A percentile compares a stretch with the other conserved stretches of the same genome.
phyloP scores from a whole-genome alignment of 2,329 filamentous ascomycete species.

The Sclerotinia trifoliorum region DNA sequence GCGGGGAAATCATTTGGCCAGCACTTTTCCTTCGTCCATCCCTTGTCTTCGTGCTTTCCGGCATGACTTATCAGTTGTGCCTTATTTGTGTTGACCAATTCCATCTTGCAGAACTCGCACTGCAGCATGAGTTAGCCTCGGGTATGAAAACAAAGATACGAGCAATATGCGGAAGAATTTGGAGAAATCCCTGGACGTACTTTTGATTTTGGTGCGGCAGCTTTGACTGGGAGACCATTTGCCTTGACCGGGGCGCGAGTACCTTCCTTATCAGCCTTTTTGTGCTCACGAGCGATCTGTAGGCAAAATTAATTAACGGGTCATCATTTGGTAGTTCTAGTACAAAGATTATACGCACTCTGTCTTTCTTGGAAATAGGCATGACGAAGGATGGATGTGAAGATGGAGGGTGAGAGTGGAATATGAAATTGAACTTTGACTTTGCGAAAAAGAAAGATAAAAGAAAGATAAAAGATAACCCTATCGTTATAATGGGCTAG shows the following conservation, averaged over 20 bases:
- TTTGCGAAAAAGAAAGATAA: constrained; percentile 18
- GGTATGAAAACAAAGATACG: too few species aligned
- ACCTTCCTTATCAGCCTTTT: constrained; percentile 54
- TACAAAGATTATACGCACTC: constrained; percentile 34
- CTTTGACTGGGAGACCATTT: constrained; percentile 55
- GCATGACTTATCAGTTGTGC: constrained; percentile 54
- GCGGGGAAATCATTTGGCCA: constrained; percentile 51
- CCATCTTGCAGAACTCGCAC: constrained; percentile 53
- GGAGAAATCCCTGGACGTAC: constrained; percentile 37
- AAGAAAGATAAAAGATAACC: constrained; percentile 4
- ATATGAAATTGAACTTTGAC: neutral
- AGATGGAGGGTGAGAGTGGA: neutral
- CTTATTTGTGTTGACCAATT: constrained; percentile 52
- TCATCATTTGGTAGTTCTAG: neutral
- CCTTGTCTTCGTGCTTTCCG: constrained; percentile 48
- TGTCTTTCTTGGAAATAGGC: constrained; percentile 51
- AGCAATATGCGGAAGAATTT: neutral
- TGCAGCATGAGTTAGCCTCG: constrained; percentile 30
- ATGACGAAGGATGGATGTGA: constrained; percentile 12
- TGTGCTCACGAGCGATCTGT: constrained; percentile 54
- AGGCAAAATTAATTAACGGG: neutral
- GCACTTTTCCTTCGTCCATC: constrained; percentile 58
- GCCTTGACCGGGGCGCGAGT: constrained; percentile 54
- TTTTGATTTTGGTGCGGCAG: constrained; percentile 52
- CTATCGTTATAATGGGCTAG: constrained; percentile 3